Percentiles rank a stretch among this genome's conserved stretches.
phyloP scores from a whole-genome alignment of 768 basidiomycete species.

The Rhizopogon vinicolor region DNA sequence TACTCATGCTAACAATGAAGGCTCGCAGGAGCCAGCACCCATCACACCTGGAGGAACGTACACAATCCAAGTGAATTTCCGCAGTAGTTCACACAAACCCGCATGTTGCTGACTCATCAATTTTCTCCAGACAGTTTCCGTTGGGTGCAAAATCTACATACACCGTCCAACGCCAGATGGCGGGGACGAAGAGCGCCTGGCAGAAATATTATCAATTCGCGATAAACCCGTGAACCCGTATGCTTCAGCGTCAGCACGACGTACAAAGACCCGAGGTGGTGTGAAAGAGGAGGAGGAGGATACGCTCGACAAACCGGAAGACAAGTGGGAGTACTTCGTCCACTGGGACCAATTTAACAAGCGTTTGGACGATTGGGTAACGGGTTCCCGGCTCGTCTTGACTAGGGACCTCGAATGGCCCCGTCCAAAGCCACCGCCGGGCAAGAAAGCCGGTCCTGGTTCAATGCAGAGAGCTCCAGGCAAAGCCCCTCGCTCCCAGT shows the following conservation, averaged over 20 bases:
- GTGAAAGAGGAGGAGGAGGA: slow-evolving; percentile 46
- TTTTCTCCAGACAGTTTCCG: slow-evolving; percentile 63
- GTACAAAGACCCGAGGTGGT: slow-evolving; percentile 34
- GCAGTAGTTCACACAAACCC: slow-evolving; percentile 21
- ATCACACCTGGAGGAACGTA: slow-evolving; percentile 75
- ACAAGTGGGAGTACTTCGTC: slow-evolving; percentile 92
- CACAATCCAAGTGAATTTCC: slow-evolving; percentile 54
- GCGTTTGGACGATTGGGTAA: slow-evolving; percentile 96
- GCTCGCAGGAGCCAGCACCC: slow-evolving; percentile 48
- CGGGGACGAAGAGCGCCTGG: slow-evolving; percentile 82
- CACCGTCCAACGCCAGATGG: slow-evolving; percentile 74
- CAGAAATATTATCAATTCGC: slow-evolving; percentile 93
- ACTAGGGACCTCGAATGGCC: slow-evolving; percentile 93
- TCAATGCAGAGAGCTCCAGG: slow-evolving; percentile 49
- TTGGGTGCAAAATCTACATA: slow-evolving; percentile 96
- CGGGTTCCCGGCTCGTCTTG: slow-evolving; percentile 81
- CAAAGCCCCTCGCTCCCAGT: slow-evolving; percentile 56
- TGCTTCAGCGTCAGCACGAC: slow-evolving; percentile 28
- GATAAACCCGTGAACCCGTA: slow-evolving; percentile 73
- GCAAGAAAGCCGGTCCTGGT: slow-evolving; percentile 46
- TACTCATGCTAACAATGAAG: slow-evolving; percentile 26
- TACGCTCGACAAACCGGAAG: slow-evolving; percentile 53
- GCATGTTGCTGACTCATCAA: slow-evolving; percentile 31
- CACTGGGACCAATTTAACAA: slow-evolving; percentile 99
- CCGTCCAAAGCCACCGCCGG: slow-evolving; percentile 67